Base-by-base conservation (phyloP, 2,329 filamentous ascomycete species). In the Achaetomium macrosporum region DNA sequence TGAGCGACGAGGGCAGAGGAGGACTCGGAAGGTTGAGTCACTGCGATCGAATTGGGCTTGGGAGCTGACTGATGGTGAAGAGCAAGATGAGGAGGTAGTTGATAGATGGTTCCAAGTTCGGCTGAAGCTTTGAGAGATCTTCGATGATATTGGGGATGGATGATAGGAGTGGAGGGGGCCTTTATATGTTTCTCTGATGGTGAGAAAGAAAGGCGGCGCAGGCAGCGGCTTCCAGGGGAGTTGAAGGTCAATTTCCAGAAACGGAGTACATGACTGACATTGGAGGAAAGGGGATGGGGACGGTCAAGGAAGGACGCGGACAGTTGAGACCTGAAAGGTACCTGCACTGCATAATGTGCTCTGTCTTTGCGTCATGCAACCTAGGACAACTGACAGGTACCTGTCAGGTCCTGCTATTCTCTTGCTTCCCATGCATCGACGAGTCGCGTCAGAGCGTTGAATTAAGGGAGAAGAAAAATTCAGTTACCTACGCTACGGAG, bases 251-350 rank as follows among this genome's bases (percentile, higher is more conserved):
- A 36, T n/a, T 11, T 19, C 41, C 50, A 46, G 29, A 47, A 53
- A 49, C 30, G 39, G 49, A 52, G 43, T 56, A 55, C 42, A 31
- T 42, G 52, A 47, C 29, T 55, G 50, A 55, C 47, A 51, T 37
- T 37, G 31, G 35, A 51, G 19, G 48, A 51, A 51, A 41, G 33
- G 46, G 48, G 37, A 47, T 19, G 40, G 35, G 48, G 3, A 15
- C 30, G 35, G 15, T n/a, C 8, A 16, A 2, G 35, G 12, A 37
- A 31, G 16, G 16, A 37, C 20, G n/a, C 15, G 11, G 15, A 19
- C 12, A 33, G 17, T 42, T 31, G 19, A 41, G 39, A 51, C 43
- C 30, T 48, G 35, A 16, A 33, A 47, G 40, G 17, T 55, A 55
- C 53, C 31, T 54, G 1, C 16, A 12, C 19, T 46, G 16, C 51